Evolutionary conservation across 164 flowering plant species (phyloP).

Genomic region (Amborella trichopoda): DNA sequence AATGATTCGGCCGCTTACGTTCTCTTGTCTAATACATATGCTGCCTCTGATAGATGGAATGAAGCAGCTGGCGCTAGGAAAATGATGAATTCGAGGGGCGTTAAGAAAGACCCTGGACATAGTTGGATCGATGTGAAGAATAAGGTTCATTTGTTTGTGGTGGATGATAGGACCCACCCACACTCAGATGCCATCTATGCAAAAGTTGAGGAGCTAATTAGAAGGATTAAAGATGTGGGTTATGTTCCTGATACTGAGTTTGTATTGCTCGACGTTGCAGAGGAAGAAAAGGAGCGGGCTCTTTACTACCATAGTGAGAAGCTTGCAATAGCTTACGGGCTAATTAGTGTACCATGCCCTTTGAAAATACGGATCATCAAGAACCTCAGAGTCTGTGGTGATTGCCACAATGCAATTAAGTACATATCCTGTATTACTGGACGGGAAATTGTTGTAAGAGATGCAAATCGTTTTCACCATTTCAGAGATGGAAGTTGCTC

Average conservation of each 20-base stretch:
- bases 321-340: slow-evolving; percentile 36
- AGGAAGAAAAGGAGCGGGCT: slow-evolving; percentile 39
- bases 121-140: slow-evolving; percentile 60
- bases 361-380: slow-evolving; percentile 30
- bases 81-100: slow-evolving; percentile 32
- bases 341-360: slow-evolving; percentile 25
- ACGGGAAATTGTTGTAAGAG: slow-evolving; percentile 22
- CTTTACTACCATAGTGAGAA: slow-evolving; percentile 43
- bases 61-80: slow-evolving; percentile 34
- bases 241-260: slow-evolving; percentile 36
- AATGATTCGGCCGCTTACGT: slow-evolving; percentile 42
- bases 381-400: slow-evolving; percentile 40
- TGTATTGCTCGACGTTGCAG: slow-evolving; percentile 29
- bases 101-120: slow-evolving; percentile 57
- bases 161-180: slow-evolving; percentile 44
- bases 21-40: slow-evolving; percentile 52
- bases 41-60: slow-evolving; percentile 36
- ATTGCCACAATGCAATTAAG: slow-evolving; percentile 39
- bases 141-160: slow-evolving; percentile 41
- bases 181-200: slow-evolving; percentile 25
- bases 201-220: slow-evolving; percentile 29
- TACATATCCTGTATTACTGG: slow-evolving; percentile 23
- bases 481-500: slow-evolving; percentile 18
- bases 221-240: slow-evolving; percentile 26
- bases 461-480: slow-evolving; percentile 20